Conservation (phyloP, 495 filamentous ascomycete species). For the Entonaema liquescens region DNA sequence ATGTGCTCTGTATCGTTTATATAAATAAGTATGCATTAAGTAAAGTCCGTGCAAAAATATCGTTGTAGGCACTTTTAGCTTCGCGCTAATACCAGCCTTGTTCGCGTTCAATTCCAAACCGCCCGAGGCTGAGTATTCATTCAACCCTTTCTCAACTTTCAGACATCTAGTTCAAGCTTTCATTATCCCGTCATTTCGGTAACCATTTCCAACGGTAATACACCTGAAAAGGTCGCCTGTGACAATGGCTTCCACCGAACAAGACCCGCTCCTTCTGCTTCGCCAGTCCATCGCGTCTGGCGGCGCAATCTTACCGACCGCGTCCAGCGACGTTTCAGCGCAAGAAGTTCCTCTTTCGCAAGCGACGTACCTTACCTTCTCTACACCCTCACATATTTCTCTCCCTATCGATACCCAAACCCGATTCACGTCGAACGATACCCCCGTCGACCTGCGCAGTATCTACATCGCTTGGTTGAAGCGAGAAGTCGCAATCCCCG, state of each 20-base stretch:
- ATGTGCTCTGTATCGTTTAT: neutral
- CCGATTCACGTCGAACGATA: constrained; percentile 76
- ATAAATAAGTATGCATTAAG: neutral
- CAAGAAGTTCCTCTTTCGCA: constrained; percentile 66
- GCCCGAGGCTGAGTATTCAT: constrained; percentile 8
- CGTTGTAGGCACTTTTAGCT: neutral
- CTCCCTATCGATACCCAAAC: constrained; percentile 79
- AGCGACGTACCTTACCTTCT: constrained; percentile 86
- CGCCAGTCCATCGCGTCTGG: constrained; percentile 78
- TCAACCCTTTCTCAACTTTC: constrained; percentile 8
- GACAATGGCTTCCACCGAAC: constrained; percentile 52
- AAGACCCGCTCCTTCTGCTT: constrained; percentile 80
- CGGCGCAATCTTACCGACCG: constrained; percentile 72
- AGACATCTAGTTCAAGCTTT: neutral
- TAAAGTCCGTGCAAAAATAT: neutral
- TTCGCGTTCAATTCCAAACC: constrained; percentile 1
- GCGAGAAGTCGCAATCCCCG: constrained; percentile 83
- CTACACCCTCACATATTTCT: constrained; percentile 65
- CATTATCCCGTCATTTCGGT: neutral
- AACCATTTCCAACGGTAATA: constrained; percentile 7
- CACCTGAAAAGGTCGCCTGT: neutral
- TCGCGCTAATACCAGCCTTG: neutral
- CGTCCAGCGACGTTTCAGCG: constrained; percentile 63
- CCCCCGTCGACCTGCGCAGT: constrained; percentile 85
- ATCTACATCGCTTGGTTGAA: constrained; percentile 96